These are phyloP conservation scores for Aspergillus neoniger DNA, from an alignment of 2,329 filamentous ascomycete species.

Conservation along the genomic window DNA sequence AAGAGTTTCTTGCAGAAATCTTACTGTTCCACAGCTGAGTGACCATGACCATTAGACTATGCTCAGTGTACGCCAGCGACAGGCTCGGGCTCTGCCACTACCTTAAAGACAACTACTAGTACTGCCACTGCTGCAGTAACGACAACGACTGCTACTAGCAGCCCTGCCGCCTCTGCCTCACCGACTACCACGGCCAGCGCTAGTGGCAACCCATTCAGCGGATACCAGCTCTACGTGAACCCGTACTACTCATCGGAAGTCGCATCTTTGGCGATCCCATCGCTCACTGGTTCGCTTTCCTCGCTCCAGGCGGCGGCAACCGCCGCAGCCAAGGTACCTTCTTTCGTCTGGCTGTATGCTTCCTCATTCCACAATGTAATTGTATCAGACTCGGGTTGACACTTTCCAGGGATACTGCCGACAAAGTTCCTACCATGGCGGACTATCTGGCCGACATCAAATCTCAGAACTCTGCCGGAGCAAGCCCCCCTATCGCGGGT, in stretches of 20 bases:
- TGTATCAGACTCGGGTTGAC: background rate
- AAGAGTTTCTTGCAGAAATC: background rate
- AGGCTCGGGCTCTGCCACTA: background rate
- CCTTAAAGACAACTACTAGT: conserved; percentile 1
- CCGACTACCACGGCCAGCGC: conserved; percentile 21
- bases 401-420: conserved; percentile 45
- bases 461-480: conserved; percentile 50
- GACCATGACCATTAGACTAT: background rate
- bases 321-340: conserved; percentile 53
- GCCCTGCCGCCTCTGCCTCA: background rate
- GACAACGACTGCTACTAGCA: background rate
- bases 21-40: background rate
- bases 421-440: conserved; percentile 53
- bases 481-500: conserved; percentile 50
- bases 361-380: background rate
- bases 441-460: conserved; percentile 52
- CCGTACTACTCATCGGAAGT: conserved; percentile 57
- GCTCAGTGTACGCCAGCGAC: conserved; percentile 2
- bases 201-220: conserved; percentile 55
- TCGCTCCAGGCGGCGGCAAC: conserved; percentile 54
- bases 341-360: conserved; percentile 55
- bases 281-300: conserved; percentile 51
- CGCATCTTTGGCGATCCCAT: conserved; percentile 61
- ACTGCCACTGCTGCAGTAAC: background rate
- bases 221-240: conserved; percentile 55